phyloP scores from a whole-genome alignment of 768 basidiomycete genomes.

The Boletus sp. region DNA sequence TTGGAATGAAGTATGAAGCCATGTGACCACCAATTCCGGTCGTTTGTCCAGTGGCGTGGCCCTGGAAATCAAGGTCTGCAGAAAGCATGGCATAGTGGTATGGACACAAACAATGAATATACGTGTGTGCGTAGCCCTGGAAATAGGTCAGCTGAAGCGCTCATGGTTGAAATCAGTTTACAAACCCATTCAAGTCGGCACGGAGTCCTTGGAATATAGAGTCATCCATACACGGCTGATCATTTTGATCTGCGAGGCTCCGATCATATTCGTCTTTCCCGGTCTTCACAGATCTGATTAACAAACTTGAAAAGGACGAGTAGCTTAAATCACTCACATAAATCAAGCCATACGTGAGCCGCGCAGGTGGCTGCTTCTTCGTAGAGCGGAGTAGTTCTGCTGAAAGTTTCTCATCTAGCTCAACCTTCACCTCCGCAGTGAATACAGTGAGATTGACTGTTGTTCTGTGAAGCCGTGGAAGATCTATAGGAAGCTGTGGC shows the following conservation, averaged over 20 bases:
- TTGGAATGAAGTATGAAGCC: not conserved
- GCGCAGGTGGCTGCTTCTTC: conserved; percentile 1
- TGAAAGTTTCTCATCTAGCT: not conserved
- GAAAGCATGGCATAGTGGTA: not conserved
- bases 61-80: not conserved
- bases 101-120: conserved; percentile 70
- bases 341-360: not conserved
- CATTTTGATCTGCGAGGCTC: not conserved
- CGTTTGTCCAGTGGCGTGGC: not conserved
- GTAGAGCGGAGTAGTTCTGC: not conserved
- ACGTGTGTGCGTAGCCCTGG: conserved; percentile 59
- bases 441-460: conserved; percentile 29
- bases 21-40: not conserved
- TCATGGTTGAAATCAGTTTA: not conserved
- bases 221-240: not conserved
- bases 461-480: too few species aligned
- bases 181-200: conserved; percentile 10
- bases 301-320: not conserved
- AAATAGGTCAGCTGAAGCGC: not conserved
- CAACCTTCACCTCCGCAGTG: conserved; percentile 12
- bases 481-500: not conserved
- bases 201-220: conserved; percentile 10
- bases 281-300: not conserved
- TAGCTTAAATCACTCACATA: not conserved
- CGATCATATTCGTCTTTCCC: conserved; percentile 8